These are phyloP conservation scores for Termitomyces bulborhizus DNA, from an alignment of 768 basidiomycete genomes.

Conservation along the genomic window DNA sequence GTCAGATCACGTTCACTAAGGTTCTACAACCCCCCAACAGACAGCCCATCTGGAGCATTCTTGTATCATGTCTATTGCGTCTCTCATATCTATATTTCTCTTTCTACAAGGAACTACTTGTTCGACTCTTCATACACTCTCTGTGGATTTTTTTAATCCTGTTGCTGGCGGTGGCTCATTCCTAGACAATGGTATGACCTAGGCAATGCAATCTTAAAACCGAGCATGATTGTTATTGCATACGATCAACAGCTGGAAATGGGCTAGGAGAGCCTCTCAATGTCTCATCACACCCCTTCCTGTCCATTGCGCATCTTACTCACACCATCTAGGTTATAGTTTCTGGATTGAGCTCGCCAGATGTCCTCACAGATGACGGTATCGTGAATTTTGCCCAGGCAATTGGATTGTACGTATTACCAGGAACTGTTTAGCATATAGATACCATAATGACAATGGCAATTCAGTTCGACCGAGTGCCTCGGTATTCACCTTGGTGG, in stretches of 20 bases:
- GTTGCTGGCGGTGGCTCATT: slow-evolving; percentile 49
- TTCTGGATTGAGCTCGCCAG: slow-evolving; percentile 54
- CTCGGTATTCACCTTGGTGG: slow-evolving; percentile 65
- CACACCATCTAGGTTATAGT: slow-evolving; percentile 45
- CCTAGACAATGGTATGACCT: slow-evolving; percentile 48
- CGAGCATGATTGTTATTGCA: not conserved
- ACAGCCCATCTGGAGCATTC: not conserved
- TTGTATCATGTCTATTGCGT: not conserved
- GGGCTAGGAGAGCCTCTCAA: slow-evolving; percentile 72
- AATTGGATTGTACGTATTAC: slow-evolving; percentile 52
- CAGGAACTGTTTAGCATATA: slow-evolving; percentile 19
- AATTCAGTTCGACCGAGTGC: slow-evolving; percentile 48
- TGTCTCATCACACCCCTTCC: slow-evolving; percentile 37
- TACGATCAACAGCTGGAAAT: slow-evolving; percentile 20
- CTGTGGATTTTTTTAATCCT: slow-evolving; percentile 38
- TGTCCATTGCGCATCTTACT: slow-evolving; percentile 9
- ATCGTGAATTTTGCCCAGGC: slow-evolving; percentile 54
- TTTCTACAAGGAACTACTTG: not conserved
- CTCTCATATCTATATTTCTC: not conserved
- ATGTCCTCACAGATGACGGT: slow-evolving; percentile 49
- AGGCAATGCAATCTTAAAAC: not conserved
- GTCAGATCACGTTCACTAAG: not conserved
- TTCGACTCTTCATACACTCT: slow-evolving; percentile 12
- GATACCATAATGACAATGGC: not conserved
- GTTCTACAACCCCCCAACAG: not conserved